Conservation (phyloP, 1,139 yeast species). For the Lodderomyces theae region DNA sequence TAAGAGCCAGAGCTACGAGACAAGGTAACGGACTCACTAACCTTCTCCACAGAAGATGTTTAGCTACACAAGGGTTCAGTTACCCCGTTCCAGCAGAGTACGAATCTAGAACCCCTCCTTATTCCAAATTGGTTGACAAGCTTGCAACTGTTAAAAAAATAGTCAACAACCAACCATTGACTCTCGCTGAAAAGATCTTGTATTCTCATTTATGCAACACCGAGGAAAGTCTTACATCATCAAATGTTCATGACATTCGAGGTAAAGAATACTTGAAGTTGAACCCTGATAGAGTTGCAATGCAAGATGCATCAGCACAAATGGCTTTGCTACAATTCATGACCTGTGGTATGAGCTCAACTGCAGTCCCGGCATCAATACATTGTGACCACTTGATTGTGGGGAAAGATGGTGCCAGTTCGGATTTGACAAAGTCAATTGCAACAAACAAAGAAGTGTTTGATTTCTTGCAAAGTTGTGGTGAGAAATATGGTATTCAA, state of each 20-base stretch:
- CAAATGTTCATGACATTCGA: conserved; percentile 58
- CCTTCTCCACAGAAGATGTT: conserved; percentile 8
- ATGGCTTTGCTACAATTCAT: conserved; percentile 95
- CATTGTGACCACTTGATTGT: conserved; percentile 98
- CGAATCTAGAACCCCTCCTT: conserved; percentile 80
- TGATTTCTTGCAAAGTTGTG: conserved; percentile 87
- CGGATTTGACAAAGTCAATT: conserved; percentile 71
- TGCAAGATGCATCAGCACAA: conserved; percentile 99
- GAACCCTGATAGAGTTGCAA: conserved; percentile 96
- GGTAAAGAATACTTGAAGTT: conserved; percentile 85
- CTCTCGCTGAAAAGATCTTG: conserved; percentile 89
- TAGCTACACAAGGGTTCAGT: conserved; percentile 35
- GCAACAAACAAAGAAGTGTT: conserved; percentile 90
- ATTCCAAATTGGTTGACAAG: conserved; percentile 66
- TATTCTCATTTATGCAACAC: conserved; percentile 89
- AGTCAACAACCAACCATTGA: conserved; percentile 70
- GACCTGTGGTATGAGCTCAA: conserved; percentile 86
- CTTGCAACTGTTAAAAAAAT: conserved; percentile 61
- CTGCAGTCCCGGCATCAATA: conserved; percentile 91
- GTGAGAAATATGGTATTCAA: conserved; percentile 89
- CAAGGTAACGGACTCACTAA: background rate
- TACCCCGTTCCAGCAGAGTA: conserved; percentile 55
- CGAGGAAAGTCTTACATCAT: conserved; percentile 64
- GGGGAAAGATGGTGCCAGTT: conserved; percentile 86
- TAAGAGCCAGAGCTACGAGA: conserved; percentile 2